Evolutionary conservation across 2,329 filamentous ascomycete genomes (phyloP).

Genomic region (Verticillium nonalfalfae): DNA sequence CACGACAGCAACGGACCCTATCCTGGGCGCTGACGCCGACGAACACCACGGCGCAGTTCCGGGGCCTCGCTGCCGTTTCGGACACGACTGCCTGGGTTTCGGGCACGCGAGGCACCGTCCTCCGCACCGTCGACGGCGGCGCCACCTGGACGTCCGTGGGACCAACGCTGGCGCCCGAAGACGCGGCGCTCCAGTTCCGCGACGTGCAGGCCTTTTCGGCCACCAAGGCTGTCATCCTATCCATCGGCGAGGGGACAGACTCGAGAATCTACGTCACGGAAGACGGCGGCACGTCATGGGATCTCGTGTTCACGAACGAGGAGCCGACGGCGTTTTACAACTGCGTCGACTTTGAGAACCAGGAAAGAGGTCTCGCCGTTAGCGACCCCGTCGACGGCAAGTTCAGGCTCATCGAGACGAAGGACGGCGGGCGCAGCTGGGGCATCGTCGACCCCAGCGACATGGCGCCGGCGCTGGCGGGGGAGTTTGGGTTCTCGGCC

Average conservation of each 20-base stretch:
- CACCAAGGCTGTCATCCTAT: constrained; percentile 31
- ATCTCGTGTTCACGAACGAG: constrained; percentile 17
- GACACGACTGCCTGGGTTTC: constrained; percentile 22
- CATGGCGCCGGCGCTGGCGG: constrained; percentile 17
- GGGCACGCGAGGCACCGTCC: constrained; percentile 21
- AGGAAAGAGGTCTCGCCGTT: constrained; percentile 18
- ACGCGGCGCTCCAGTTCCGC: constrained; percentile 21
- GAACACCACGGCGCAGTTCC: constrained; percentile 18
- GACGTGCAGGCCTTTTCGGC: constrained; percentile 31
- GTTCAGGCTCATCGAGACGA: constrained; percentile 23
- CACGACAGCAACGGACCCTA: constrained; percentile 2
- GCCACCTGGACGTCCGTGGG: constrained; percentile 21
- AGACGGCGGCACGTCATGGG: constrained; percentile 21
- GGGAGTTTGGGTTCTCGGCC: constrained; percentile 23
- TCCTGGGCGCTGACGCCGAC: constrained; percentile 19
- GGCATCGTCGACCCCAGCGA: constrained; percentile 14
- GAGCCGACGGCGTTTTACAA: constrained; percentile 24
- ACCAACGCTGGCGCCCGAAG: constrained; percentile 14
- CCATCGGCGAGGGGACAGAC: constrained; percentile 21
- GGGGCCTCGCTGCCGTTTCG: constrained; percentile 22
- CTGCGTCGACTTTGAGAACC: constrained; percentile 21
- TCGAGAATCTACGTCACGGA: constrained; percentile 23
- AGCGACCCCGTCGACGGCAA: constrained; percentile 25
- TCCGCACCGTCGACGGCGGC: constrained; percentile 21
- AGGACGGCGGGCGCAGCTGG: constrained; percentile 21